Conservation (phyloP, 495 filamentous ascomycete species). For the Glutinoglossum americanum region DNA sequence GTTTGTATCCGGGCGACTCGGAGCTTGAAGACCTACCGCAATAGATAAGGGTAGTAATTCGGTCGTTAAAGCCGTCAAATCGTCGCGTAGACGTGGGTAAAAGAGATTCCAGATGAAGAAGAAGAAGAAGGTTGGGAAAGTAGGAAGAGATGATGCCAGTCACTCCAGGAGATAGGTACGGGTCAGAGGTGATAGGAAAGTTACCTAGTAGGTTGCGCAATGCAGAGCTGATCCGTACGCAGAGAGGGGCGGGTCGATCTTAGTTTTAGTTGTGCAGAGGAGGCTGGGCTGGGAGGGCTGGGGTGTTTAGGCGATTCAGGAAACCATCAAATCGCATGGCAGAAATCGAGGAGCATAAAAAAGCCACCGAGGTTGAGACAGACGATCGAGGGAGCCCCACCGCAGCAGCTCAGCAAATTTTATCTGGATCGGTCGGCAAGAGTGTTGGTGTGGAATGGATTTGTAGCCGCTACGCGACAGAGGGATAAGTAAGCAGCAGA, state of each 20-base stretch:
- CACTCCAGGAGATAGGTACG: not conserved
- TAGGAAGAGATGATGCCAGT: not conserved
- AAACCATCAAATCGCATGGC: conserved; percentile 1
- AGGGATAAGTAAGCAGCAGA: not conserved
- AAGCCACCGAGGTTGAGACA: not conserved
- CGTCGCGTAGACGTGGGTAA: not conserved
- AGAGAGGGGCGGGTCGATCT: conserved; percentile 1
- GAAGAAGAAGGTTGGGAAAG: no score
- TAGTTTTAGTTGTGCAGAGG: not conserved
- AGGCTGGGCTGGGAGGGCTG: not conserved
- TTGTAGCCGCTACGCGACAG: not conserved
- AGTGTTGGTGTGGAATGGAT: no score
- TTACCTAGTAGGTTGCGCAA: conserved; percentile 1
- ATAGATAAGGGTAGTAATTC: not conserved
- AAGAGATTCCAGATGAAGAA: conserved; percentile 4
- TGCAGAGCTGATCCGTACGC: conserved; percentile 1
- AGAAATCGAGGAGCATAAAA: not conserved
- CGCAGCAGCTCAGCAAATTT: not conserved
- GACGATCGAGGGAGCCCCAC: not conserved
- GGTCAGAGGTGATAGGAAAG: not conserved
- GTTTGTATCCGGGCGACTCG: not conserved
- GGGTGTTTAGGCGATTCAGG: not conserved
- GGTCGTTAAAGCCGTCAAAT: not conserved
- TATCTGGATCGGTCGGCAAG: no score
- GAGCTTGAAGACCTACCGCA: not conserved